Base-by-base conservation (phyloP, 176 grass and related monocot species). In the Puya raimondii region DNA sequence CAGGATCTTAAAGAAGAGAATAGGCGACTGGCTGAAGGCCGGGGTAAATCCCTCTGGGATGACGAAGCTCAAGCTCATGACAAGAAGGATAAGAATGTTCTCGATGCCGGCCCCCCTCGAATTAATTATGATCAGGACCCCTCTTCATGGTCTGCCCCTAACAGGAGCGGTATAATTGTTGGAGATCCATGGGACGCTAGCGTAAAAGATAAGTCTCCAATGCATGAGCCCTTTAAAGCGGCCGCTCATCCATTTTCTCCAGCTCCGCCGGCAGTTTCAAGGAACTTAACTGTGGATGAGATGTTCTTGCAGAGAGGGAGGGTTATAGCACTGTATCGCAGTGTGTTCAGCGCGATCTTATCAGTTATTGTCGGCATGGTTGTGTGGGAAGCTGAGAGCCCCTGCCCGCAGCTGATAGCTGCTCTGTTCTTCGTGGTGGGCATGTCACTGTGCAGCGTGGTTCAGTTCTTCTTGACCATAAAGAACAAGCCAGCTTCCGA, bases 1-100 rank as follows among this genome's bases (percentile, higher is more conserved):
- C 83, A 74, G 68, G 81, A 74, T 23, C 75, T 87, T 9, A 71
- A 79, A 76, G 75, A 79, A 74, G 84, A 91, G 74, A 91, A 87
- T 71, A 70, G 70, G 79, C 84, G 72, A 27, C 78, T 87, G 1
- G 79, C 51, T 29, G 85, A 87, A 80, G 64, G 65, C 48, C 64
- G 49, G 9, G 81, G 79, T 2, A 91, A 80, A 57, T 47, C 64
- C 49, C 52, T 47, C 15, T 77, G 81, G 72, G 73, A 76, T 65
- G 65, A 72, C 58, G 17, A 25, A 48, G 9, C 56, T 16, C 10
- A 25, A 48, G 9, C 56, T 16, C 10, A 6, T 4, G 4, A 12
- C 13, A n/a, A 61, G 6, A 7, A 72, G 14, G 15, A 33, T 50
- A 69, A 53, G 27, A 64, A 74, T 56, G 68, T 27, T 5, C 11